Conservation (phyloP, 1,284 basidiomycete species). For the Fistulinella cinereoalba region DNA sequence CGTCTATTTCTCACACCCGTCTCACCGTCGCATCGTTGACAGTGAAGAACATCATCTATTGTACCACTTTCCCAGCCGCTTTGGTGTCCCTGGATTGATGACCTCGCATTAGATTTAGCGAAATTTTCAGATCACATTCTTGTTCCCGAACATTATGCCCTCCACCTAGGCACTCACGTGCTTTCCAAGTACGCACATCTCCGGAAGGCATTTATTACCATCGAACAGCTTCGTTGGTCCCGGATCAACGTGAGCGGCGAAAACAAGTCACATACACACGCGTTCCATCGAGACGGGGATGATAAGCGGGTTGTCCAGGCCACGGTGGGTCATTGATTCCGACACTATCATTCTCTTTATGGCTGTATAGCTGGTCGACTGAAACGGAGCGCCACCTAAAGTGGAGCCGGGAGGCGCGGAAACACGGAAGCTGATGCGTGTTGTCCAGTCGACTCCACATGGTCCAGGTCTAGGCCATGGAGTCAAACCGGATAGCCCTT, state of each 20-base stretch:
- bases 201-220: slow-evolving; percentile 68
- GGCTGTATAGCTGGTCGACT: neutral
- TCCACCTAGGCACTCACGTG: slow-evolving; percentile 84
- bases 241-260: slow-evolving; percentile 61
- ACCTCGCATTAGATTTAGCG: slow-evolving; percentile 63
- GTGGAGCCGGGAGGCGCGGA: slow-evolving; percentile 20
- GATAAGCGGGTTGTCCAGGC: slow-evolving; percentile 77
- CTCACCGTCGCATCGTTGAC: slow-evolving; percentile 3
- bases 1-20: neutral
- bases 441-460: slow-evolving; percentile 17
- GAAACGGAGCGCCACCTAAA: slow-evolving; percentile 13
- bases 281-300: slow-evolving; percentile 87
- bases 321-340: slow-evolving; percentile 42
- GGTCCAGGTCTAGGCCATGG: slow-evolving; percentile 23
- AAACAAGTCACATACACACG: slow-evolving; percentile 67
- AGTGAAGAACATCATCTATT: slow-evolving; percentile 94
- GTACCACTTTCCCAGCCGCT: slow-evolving; percentile 37
- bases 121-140: slow-evolving; percentile 86
- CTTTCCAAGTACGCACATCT: slow-evolving; percentile 83
- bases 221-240: slow-evolving; percentile 85
- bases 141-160: slow-evolving; percentile 80
- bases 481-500: slow-evolving; percentile 8
- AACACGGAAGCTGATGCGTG: neutral
- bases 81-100: too few species aligned
- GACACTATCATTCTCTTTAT: neutral